phyloP scores from a whole-genome alignment of 2,329 filamentous ascomycete species.

The Verticillium zaregamsianum region DNA sequence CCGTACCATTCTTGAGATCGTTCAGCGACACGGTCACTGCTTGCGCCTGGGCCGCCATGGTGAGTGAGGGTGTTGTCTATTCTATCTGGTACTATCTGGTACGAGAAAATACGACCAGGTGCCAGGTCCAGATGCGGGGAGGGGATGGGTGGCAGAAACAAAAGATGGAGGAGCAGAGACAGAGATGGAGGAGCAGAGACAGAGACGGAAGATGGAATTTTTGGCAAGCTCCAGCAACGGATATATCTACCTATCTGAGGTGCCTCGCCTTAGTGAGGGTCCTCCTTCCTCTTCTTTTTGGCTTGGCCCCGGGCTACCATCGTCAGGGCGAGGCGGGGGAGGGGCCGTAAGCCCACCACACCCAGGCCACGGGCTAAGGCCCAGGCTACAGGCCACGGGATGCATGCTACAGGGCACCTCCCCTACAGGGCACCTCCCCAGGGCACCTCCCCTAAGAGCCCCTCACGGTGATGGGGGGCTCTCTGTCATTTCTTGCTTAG shows the following conservation, averaged over 20 bases:
- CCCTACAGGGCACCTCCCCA: no score
- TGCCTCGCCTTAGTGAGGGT: neutral
- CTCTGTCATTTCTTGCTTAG: neutral
- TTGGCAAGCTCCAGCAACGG: neutral
- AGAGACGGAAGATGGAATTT: neutral
- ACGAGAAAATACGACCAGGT: neutral
- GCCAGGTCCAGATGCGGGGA: no score
- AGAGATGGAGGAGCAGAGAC: neutral
- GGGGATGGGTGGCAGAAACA: neutral
- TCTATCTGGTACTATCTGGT: no score
- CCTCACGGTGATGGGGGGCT: no score
- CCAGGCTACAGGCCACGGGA: neutral
- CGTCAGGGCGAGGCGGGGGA: neutral
- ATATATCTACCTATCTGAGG: neutral
- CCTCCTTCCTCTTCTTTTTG: neutral
- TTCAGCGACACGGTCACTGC: slow-evolving; percentile 59
- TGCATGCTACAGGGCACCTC: neutral
- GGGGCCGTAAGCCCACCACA: neutral
- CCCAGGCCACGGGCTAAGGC: neutral
- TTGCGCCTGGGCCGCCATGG: slow-evolving; percentile 23
- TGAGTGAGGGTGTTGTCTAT: neutral
- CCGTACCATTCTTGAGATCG: slow-evolving; percentile 54
- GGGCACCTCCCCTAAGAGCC: no score
- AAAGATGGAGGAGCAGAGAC: neutral
- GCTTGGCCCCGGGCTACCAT: neutral